These are phyloP conservation scores for Tuber magnatum DNA, from an alignment of 495 filamentous ascomycete species.

Conservation along the genomic window DNA sequence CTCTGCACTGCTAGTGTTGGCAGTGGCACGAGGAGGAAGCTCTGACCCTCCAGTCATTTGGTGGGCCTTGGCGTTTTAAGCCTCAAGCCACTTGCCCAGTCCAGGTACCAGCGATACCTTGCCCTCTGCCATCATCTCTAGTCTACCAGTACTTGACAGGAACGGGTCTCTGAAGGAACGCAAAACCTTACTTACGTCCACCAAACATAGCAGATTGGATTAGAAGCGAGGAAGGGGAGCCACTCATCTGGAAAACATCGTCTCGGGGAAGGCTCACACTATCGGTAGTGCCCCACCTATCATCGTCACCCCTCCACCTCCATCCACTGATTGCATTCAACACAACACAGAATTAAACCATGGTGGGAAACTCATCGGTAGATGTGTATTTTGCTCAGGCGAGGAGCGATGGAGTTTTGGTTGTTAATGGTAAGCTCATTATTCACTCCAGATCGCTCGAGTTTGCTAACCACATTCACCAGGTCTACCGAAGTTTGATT, in stretches of 20 bases:
- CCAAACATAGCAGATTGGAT: neutral
- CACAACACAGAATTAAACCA: neutral
- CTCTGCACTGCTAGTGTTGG: neutral
- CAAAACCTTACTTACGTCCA: neutral
- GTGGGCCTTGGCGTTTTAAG: neutral
- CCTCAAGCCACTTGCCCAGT: neutral
- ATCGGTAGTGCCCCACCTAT: neutral
- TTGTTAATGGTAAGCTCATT: slow-evolving; percentile 46
- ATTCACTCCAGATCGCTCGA: slow-evolving; percentile 8
- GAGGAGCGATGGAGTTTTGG: slow-evolving; percentile 44
- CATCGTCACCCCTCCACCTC: neutral
- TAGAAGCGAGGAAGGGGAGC: neutral
- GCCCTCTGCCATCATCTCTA: neutral
- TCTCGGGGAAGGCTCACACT: neutral
- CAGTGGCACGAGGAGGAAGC: neutral
- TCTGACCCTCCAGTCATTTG: neutral
- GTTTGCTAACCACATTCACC: slow-evolving; percentile 12
- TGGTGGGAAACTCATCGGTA: neutral
- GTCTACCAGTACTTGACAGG: neutral
- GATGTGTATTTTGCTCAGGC: slow-evolving; percentile 45
- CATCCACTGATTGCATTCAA: neutral
- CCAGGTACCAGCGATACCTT: neutral
- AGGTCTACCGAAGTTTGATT: slow-evolving; percentile 85
- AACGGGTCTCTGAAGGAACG: neutral
- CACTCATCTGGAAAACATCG: neutral